Base-by-base conservation (phyloP, 768 basidiomycete species). In the Krasilnikovozyma curviuscula region DNA sequence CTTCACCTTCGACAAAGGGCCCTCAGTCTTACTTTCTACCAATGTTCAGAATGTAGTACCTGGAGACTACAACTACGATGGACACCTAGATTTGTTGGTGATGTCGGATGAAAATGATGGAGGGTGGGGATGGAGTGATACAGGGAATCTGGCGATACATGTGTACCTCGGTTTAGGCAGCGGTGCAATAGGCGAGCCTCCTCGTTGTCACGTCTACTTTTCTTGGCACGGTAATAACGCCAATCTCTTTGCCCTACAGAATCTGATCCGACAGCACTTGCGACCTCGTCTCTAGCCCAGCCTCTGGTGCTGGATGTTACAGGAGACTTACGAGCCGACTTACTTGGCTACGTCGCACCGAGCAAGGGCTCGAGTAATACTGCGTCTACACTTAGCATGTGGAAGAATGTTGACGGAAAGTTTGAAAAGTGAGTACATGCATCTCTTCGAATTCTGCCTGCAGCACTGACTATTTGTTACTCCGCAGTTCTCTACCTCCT, bases 31-130 rank as follows among this genome's bases (percentile, higher is more conserved):
- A 16, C 57, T 55, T 24, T 37, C 49, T 2, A 43, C 62, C 24
- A 69, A 68, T 27, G 70, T 93, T 19, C 66, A 74, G 52, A 93
- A 93, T 59, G 78, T 89, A 43, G 74, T 97, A 9, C 88, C 89
- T 0, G 84, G 83, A 19, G 93, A 98, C 66, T 93, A 81, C 59
- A 81, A 88, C 23, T 81, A 86, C 59, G 81, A 86, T 48, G 93
- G 93, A 27, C 78, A 75, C 56, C 71, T 97, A 4, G 93, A 97
- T 64, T 60, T 93, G 1, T 74, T 97, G 1, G 75, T 97, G 39
- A 86, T 95, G 82, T 75, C 78, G 35, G 69, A 76, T 47, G 70
- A 71, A 23, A 53, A 63, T 60, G 42, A 67, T 57, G 43, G 69
- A 58, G 53, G 73, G 0, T 67, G 67, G 64, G n/a, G n/a, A n/a